Base-by-base conservation (phyloP, 2,329 filamentous ascomycete species). In the Aspergillus sp. region DNA sequence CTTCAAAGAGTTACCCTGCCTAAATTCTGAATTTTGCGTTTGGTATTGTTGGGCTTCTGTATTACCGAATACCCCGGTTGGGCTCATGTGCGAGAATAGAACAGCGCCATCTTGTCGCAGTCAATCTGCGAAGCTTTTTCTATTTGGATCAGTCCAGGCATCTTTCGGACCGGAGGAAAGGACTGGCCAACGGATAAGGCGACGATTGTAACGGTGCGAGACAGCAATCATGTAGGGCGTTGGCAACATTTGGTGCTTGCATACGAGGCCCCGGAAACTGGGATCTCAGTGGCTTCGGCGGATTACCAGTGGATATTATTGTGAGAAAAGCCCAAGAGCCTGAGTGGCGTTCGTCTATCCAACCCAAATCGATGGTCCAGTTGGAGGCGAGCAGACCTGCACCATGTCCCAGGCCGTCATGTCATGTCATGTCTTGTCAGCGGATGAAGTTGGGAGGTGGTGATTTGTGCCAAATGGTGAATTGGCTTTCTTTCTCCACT, bases 371-470 rank as follows among this genome's bases (percentile, higher is more conserved):
- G 51, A 24, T 51, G 54, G 55, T 36, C 49, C 56, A 61, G 53
- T 59, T 30, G 47, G 55, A 55, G 41, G 56, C 49, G 42, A 51
- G 53, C 18, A 59, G 45, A 17, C 47, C 57, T 62, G 55, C 47
- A 50, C 58, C 38, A 30, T 4, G 26, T 4, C 26, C 26, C 8
- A 9, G 26, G 11, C 26, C 9, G 42, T 60, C 56, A 59, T 43
- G 53, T 45, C 58, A 64, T 30, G 42, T 60, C 56, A 59, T 43
- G 53, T 43, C 58, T 58, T 60, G 61, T 61, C 62, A 64, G 59
- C 59, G 48, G 43, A 49, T 53, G 43, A 32, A 32, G 22, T 45
- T 55, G 48, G 22, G 22, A 24, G 26, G 30, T 53, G 26, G 30
- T 53, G 45, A 47, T 43, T 54, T 36, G 41, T 56, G 17, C 44